A percentile compares a stretch with the other conserved stretches of the same genome.
phyloP scores from a whole-genome alignment of 1,284 basidiomycete species.

The Cryptococcus jaspeensis region DNA sequence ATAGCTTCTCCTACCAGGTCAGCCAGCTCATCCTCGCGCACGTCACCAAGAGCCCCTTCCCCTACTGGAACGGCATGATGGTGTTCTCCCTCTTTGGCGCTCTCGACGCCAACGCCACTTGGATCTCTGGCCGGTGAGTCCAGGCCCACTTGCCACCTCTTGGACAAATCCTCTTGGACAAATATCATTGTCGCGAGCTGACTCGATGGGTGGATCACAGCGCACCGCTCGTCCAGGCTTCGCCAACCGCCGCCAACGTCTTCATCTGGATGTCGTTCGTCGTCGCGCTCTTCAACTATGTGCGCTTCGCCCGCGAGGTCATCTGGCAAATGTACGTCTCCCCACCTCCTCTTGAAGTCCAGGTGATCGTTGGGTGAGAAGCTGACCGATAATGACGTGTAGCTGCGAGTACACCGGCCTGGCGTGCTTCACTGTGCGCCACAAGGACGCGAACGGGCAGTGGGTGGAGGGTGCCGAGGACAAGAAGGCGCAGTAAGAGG shows the following conservation, averaged over 20 bases:
- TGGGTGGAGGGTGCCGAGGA: conserved; percentile 60
- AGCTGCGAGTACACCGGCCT: conserved; percentile 79
- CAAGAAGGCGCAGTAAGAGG: conserved; percentile 18
- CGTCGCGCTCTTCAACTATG: conserved; percentile 67
- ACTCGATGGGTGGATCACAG: conserved; percentile 10
- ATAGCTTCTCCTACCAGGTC: conserved; percentile 61
- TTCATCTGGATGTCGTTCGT: conserved; percentile 62
- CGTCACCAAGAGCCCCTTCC: conserved; percentile 80
- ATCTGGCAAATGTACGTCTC: conserved; percentile 67
- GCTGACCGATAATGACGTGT: too few species aligned
- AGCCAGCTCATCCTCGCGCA: conserved; percentile 92
- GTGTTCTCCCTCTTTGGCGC: conserved; percentile 75
- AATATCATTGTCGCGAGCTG: too few species aligned
- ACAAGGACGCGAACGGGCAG: conserved; percentile 69
- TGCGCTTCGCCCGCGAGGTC: conserved; percentile 74
- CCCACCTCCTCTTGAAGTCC: too few species aligned
- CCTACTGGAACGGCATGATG: conserved; percentile 84
- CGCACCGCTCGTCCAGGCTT: conserved; percentile 40
- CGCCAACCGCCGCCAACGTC: conserved; percentile 60
- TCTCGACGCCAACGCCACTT: conserved; percentile 74
- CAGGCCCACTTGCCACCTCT: too few species aligned
- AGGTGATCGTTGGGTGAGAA: too few species aligned
- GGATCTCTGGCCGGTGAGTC: conserved; percentile 67
- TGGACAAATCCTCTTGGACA: too few species aligned
- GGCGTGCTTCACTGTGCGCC: conserved; percentile 83